These are phyloP conservation scores for Neurospora tetraspora DNA, from an alignment of 495 filamentous ascomycete genomes.

Conservation along the genomic window DNA sequence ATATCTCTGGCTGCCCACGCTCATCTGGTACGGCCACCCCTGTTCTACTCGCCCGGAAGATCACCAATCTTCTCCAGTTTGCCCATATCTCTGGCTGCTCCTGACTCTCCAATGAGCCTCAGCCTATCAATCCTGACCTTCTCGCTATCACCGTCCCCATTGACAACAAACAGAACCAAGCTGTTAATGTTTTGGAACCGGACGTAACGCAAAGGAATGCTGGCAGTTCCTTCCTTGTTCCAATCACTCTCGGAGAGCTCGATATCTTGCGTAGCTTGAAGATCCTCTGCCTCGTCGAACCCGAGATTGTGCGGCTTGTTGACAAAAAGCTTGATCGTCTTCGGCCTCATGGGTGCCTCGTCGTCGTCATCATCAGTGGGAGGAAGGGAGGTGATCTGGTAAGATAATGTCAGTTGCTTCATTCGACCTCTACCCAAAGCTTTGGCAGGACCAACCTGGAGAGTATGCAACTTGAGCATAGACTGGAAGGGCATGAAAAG, in stretches of 20 bases:
- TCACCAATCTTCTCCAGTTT: conserved; percentile 94
- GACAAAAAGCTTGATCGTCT: conserved; percentile 69
- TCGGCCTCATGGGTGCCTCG: conserved; percentile 76
- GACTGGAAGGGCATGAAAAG: conserved; percentile 86
- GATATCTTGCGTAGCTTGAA: conserved; percentile 65
- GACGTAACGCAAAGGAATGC: conserved; percentile 76
- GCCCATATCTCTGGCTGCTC: conserved; percentile 84
- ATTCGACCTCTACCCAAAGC: neutral
- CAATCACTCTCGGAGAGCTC: conserved; percentile 66
- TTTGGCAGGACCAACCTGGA: conserved; percentile 38
- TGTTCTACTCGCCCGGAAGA: conserved; percentile 49
- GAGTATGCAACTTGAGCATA: conserved; percentile 79
- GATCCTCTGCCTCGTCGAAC: conserved; percentile 91
- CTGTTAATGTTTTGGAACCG: conserved; percentile 92
- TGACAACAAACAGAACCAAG: conserved; percentile 78
- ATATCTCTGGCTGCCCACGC: no score
- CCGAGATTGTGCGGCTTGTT: conserved; percentile 83
- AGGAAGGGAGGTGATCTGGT: conserved; percentile 73
- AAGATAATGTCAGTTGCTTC: conserved; percentile 7
- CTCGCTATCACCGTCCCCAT: conserved; percentile 74
- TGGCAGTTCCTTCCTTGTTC: conserved; percentile 84
- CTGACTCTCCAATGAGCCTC: conserved; percentile 80
- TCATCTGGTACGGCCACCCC: no score
- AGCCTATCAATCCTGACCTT: conserved; percentile 81
- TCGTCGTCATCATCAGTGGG: conserved; percentile 46